These are phyloP conservation scores for Talaromyces stipitatus DNA, from an alignment of 495 filamentous ascomycete species.

Conservation along the genomic window DNA sequence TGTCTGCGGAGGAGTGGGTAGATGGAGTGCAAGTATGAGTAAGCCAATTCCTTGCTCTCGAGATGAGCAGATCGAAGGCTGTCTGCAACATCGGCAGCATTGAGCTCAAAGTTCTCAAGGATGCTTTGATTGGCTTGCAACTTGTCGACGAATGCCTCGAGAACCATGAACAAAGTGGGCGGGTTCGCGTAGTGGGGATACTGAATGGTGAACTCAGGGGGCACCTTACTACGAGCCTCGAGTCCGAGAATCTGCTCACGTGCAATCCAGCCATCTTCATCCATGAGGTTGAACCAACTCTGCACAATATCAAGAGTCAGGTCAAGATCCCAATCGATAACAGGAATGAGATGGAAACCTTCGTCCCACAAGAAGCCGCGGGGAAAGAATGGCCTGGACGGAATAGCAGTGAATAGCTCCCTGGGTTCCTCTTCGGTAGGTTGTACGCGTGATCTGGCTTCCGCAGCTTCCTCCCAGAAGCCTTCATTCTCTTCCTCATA, in stretches of 20 bases:
- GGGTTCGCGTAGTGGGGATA: conserved; percentile 98
- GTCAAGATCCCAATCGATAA: conserved; percentile 89
- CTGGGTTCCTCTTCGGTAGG: conserved; percentile 71
- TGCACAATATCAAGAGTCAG: conserved; percentile 87
- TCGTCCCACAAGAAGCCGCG: conserved; percentile 97
- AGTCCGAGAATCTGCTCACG: conserved; percentile 91
- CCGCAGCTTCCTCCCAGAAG: conserved; percentile 88
- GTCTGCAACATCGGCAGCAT: conserved; percentile 19
- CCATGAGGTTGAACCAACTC: conserved; percentile 93
- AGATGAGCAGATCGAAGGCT: conserved; percentile 49
- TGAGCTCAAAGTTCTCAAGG: conserved; percentile 13
- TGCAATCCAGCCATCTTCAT: conserved; percentile 96
- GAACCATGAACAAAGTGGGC: conserved; percentile 86
- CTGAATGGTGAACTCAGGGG: conserved; percentile 88
- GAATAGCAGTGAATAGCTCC: conserved; percentile 88
- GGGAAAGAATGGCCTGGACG: conserved; percentile 92
- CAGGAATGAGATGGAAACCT: conserved; percentile 88
- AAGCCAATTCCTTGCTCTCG: conserved; percentile 57
- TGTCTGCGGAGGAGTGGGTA: conserved; percentile 92
- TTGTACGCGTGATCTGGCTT: conserved; percentile 58
- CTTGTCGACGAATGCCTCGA: conserved; percentile 76
- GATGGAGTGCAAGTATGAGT: conserved; percentile 67
- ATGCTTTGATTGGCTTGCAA: conserved; percentile 38
- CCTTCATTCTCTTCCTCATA: conserved; percentile 96
- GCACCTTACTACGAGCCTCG: conserved; percentile 96